Percentiles rank a stretch among this genome's conserved stretches.
Conservation (phyloP, 2,329 filamentous ascomycete genomes). For the Nigrospora oryzae region DNA sequence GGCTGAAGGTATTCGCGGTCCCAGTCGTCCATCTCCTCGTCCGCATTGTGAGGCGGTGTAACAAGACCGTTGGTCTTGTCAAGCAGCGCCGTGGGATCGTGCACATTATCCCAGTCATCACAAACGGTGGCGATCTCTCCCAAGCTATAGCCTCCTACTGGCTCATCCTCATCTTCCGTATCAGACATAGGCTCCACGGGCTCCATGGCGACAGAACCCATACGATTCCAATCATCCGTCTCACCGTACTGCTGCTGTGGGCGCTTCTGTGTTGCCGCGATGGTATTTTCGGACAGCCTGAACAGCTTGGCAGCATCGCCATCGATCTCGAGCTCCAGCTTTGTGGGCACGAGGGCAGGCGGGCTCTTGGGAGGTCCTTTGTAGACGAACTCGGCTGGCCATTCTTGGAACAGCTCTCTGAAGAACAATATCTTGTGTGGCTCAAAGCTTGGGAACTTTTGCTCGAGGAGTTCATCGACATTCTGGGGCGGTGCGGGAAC, state of each 20-base stretch:
- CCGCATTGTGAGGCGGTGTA: conserved; percentile 24
- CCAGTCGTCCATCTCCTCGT: conserved; percentile 54
- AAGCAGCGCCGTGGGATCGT: conserved; percentile 26
- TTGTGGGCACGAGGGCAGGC: conserved; percentile 63
- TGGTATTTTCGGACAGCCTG: conserved; percentile 57
- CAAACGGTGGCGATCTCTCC: conserved; percentile 80
- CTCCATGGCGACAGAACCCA: conserved; percentile 30
- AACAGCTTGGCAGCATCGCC: conserved; percentile 83
- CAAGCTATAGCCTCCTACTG: conserved; percentile 65
- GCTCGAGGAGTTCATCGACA: conserved; percentile 66
- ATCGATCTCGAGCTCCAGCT: conserved; percentile 79
- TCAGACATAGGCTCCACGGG: conserved; percentile 27
- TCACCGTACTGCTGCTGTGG: conserved; percentile 34
- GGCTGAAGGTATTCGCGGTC: conserved; percentile 47
- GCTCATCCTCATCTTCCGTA: conserved; percentile 50
- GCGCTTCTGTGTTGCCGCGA: conserved; percentile 42
- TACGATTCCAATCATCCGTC: conserved; percentile 37
- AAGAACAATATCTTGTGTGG: conserved; percentile 68
- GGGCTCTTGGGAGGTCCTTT: conserved; percentile 71
- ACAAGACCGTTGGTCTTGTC: conserved; percentile 8
- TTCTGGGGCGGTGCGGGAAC: conserved; percentile 65
- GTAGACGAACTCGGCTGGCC: conserved; percentile 67
- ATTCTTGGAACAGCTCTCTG: conserved; percentile 74
- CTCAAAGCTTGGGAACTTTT: conserved; percentile 75
- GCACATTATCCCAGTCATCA: conserved; percentile 71